Conservation (phyloP, 208 protist species). For the Herpetomonas tarakana region DNA sequence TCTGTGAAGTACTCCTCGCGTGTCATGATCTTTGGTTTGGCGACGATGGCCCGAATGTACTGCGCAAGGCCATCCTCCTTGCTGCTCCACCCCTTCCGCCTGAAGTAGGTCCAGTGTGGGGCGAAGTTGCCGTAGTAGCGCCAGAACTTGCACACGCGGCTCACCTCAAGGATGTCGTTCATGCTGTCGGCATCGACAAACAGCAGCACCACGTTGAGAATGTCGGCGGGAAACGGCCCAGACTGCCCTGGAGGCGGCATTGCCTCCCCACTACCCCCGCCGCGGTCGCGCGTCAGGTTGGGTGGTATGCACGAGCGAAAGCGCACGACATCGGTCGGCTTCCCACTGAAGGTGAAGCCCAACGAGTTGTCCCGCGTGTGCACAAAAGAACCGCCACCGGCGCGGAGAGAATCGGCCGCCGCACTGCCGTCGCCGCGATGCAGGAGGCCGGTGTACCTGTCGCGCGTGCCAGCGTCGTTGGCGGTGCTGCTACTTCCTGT, state of each 20-base stretch:
- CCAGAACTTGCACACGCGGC: slow-evolving; percentile 73
- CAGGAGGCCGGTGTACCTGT: too few species aligned
- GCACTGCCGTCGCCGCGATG: too few species aligned
- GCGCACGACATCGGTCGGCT: slow-evolving; percentile 56
- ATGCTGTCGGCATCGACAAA: slow-evolving; percentile 57
- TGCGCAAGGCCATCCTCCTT: slow-evolving; percentile 47
- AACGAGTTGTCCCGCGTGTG: slow-evolving; percentile 30
- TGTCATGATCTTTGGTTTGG: slow-evolving; percentile 77
- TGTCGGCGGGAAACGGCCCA: slow-evolving; percentile 70
- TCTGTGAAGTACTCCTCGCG: slow-evolving; percentile 76
- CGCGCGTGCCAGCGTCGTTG: not conserved
- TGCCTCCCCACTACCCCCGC: not conserved
- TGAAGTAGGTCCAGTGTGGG: slow-evolving; percentile 83
- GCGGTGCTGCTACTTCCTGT: not conserved
- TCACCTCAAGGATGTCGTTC: slow-evolving; percentile 53
- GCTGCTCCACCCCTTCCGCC: slow-evolving; percentile 47
- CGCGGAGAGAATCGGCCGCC: too few species aligned
- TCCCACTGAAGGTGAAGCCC: slow-evolving; percentile 64
- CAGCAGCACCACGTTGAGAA: slow-evolving; percentile 67
- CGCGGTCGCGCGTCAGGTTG: slow-evolving; percentile 13
- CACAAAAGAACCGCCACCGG: slow-evolving; percentile 28
- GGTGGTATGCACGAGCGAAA: slow-evolving; percentile 79
- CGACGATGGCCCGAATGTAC: slow-evolving; percentile 57
- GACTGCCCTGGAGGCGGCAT: slow-evolving; percentile 37
- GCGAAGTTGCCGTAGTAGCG: slow-evolving; percentile 73